Base-by-base conservation (phyloP, 2,329 filamentous ascomycete species). In the Boeremia lycopersici region DNA sequence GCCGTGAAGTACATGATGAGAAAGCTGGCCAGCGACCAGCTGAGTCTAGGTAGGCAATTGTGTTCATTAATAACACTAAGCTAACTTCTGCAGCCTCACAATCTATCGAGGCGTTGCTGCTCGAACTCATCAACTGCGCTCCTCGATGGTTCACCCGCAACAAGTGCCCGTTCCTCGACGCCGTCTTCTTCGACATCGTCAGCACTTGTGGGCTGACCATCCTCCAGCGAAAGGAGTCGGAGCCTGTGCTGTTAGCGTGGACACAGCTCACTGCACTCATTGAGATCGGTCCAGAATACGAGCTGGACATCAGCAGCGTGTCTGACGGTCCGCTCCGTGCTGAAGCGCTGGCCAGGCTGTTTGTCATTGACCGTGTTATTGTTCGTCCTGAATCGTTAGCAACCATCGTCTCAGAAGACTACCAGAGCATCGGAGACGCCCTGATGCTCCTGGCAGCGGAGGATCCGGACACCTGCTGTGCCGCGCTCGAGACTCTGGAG, bases 101-200 rank as follows among this genome's bases (percentile, higher is more conserved):
- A 26, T 44, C 57, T 13, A 53, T 72, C 11, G 51, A 61, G 9
- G 48, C 47, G 6, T 30, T 71, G 25, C 49, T 69, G 43, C 48
- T 64, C 23, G 56, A 68, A n/a, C 39, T 72, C 1, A 43, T 48
- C 25, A 52, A 53, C 15, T 49, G 53, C 13, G 55, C 59, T 17
- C 47, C 54, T 1, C 44, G 23, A 11, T 63, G 67, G 56, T 71
- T 66, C 30, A 48, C 40, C 2, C 10, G 48, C 6, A 66, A 54
- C 19, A 42, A 56, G 9, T 78, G 75, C 45, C 60, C 71, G 1
- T 67, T 76, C 25, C 68, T 71, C 7, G 69, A 68, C 53, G 65
- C 71, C 3, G 71, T 73, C 6, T 75, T 74, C 42, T 57, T 77
- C 2, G 76, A 78, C 35, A 56, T 77, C 12, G 46, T 72, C 23